Base-by-base conservation (phyloP, 192 early-diverging fungal genomes). In the Cetraspora pellucida region DNA sequence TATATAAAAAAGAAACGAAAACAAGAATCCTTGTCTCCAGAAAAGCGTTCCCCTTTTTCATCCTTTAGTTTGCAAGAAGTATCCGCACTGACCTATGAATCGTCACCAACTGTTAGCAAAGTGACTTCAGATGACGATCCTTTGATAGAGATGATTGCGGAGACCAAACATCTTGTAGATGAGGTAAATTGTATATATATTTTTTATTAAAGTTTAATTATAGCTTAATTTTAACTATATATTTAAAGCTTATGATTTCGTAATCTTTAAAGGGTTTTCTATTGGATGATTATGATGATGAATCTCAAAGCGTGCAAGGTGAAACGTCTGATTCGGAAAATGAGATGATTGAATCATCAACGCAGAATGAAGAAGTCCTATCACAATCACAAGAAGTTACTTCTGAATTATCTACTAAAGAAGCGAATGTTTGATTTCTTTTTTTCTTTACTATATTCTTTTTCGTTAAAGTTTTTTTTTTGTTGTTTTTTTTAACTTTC, bases 121-220 rank as follows among this genome's bases (percentile, higher is more conserved):
- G 37, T 37, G 37, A 1, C 7, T 37, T 37, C 28, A 28, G 25
- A 8, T 25, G 57, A 61, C 28, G 63, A 65, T n/a, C 63, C 31
- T 10, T 28, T 65, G 10, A n/a, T 19, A 19, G 63, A 65, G 43
- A 65, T 65, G 63, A 65, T 65, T 65, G 17, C 16, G n/a, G 63
- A 65, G 43, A n/a, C 37, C n/a, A 65, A 44, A 44, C 6, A 14
- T n/a, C 63, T 65, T 45, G n/a, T n/a, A 65, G 63, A 65, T 43
- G 31, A 30, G 10, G 63, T 65, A 65, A 64, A n/a, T 5, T 0
- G 4, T 11, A 27, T n/a, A 65, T n/a, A 37, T 37, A 65, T 19
- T 31, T 37, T 19, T 19, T 64, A 31, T 64, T 21, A 7, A 0
- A 19, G 6, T 64, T 16, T 31, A 16, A 13, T 37, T n/a, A n/a